Evolutionary conservation across 1,284 basidiomycete genomes (phyloP).

Genomic region (Takashimella koratensis): DNA sequence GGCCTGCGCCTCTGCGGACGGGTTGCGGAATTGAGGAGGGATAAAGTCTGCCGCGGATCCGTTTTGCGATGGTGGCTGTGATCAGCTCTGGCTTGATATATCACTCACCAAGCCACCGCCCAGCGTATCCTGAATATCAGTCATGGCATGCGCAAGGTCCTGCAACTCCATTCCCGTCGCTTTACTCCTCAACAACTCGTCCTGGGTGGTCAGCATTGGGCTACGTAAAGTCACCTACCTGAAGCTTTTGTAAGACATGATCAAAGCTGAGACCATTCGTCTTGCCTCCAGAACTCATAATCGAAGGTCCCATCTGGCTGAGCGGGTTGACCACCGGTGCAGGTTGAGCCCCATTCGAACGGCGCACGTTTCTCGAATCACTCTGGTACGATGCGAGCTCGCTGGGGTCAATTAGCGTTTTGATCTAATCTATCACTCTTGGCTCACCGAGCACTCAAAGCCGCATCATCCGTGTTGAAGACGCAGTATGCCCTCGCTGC

Average conservation of each 20-base stretch:
- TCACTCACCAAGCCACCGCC: conserved; percentile 70
- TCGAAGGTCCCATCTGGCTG: conserved; percentile 27
- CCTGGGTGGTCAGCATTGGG: conserved; percentile 56
- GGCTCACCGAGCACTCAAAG: conserved; percentile 41
- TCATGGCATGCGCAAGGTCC: conserved; percentile 74
- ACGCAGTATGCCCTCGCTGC: conserved; percentile 89
- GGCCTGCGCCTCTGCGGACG: conserved; percentile 42
- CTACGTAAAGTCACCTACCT: conserved; percentile 34
- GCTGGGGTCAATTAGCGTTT: conserved; percentile 17
- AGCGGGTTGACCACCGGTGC: conserved; percentile 13
- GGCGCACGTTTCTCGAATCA: conserved; percentile 25
- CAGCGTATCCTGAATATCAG: conserved; percentile 86
- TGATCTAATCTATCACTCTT: neutral
- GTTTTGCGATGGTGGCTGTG: conserved; percentile 52
- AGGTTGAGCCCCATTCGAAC: conserved; percentile 3
- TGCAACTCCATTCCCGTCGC: conserved; percentile 89
- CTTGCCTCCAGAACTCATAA: conserved; percentile 47
- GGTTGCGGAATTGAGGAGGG: conserved; percentile 44
- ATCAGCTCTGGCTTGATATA: neutral
- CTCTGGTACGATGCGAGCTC: conserved; percentile 43
- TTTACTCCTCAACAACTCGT: conserved; percentile 87
- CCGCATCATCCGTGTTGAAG: conserved; percentile 76
- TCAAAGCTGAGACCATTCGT: conserved; percentile 51
- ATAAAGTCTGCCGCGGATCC: conserved; percentile 43
- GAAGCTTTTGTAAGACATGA: conserved; percentile 52